Percentiles rank a stretch among this genome's conserved stretches.
These are phyloP conservation scores for Fusarium sp. DNA, from an alignment of 2,329 filamentous ascomycete genomes.

Conservation along the genomic window DNA sequence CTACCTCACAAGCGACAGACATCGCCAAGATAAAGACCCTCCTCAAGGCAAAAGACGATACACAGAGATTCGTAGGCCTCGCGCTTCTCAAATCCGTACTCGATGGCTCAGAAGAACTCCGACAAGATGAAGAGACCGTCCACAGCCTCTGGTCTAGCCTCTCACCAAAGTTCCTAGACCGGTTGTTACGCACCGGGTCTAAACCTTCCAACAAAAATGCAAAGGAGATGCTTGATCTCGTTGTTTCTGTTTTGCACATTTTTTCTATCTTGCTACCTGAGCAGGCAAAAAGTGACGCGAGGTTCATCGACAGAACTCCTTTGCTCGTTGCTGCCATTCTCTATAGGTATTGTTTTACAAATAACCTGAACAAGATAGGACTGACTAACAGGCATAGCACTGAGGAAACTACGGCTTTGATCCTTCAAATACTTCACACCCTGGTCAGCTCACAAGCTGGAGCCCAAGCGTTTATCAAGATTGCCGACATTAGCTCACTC, in stretches of 20 bases:
- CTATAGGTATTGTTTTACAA: constrained; percentile 55
- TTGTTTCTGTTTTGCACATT: constrained; percentile 67
- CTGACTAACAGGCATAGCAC: constrained; percentile 53
- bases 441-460: constrained; percentile 62
- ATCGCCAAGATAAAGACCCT: constrained; percentile 62
- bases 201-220: constrained; percentile 54
- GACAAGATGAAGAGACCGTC: constrained; percentile 56
- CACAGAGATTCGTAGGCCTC: constrained; percentile 71
- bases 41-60: constrained; percentile 68
- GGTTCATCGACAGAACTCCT: constrained; percentile 62
- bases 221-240: constrained; percentile 68
- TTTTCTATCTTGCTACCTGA: constrained; percentile 66
- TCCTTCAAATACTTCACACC: constrained; percentile 64
- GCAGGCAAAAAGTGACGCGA: constrained; percentile 53
- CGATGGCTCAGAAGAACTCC: constrained; percentile 64
- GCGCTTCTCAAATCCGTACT: constrained; percentile 71
- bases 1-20: constrained; percentile 31
- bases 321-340: constrained; percentile 61
- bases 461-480: constrained; percentile 55
- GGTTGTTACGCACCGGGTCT: constrained; percentile 64
- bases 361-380: background rate
- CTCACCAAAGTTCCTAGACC: constrained; percentile 68
- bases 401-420: constrained; percentile 58
- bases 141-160: constrained; percentile 66
- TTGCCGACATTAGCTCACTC: constrained; percentile 63